These are phyloP conservation scores for Diplotaxis tenuifolia DNA, from an alignment of 345 rosid genomes.

Conservation along the genomic window DNA sequence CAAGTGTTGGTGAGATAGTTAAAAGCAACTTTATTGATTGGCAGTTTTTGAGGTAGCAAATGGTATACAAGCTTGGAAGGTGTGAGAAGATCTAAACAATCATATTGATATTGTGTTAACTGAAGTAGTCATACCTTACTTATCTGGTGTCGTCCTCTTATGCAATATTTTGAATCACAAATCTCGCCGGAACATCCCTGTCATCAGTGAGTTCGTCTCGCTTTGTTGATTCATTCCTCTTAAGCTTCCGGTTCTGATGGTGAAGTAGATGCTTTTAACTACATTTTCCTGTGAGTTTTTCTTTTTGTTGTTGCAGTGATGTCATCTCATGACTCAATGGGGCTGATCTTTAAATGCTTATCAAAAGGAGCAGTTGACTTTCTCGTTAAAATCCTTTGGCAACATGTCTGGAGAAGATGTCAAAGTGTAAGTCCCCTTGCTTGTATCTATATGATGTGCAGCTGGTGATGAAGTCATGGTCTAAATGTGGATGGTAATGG, in stretches of 20 bases:
- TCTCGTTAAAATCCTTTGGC: constrained; percentile 80
- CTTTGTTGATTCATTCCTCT: constrained; percentile 20
- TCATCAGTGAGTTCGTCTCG: constrained; percentile 55
- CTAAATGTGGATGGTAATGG: constrained; percentile 15
- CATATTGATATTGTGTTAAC: constrained; percentile 72
- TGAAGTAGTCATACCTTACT: constrained; percentile 73
- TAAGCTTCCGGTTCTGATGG: constrained; percentile 7
- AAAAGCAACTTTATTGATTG: constrained; percentile 1
- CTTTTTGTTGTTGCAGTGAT: constrained; percentile 60
- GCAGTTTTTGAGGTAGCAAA: constrained; percentile 64
- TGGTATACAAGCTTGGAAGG: constrained; percentile 79
- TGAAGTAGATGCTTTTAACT: constrained; percentile 38
- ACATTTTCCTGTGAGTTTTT: constrained; percentile 24
- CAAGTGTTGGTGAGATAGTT: neutral
- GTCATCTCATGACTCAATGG: constrained; percentile 85
- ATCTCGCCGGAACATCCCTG: constrained; percentile 68
- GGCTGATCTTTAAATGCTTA: constrained; percentile 77
- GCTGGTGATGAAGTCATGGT: constrained; percentile 4
- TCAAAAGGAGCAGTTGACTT: constrained; percentile 89
- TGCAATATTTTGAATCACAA: constrained; percentile 74
- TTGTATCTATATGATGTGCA: neutral
- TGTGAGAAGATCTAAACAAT: constrained; percentile 59
- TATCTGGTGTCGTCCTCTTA: constrained; percentile 74
- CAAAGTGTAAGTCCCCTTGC: constrained; percentile 62
- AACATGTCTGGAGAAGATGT: constrained; percentile 90